Base-by-base conservation (phyloP, 2,329 filamentous ascomycete genomes). In the Aureobasidium leucospermi region DNA sequence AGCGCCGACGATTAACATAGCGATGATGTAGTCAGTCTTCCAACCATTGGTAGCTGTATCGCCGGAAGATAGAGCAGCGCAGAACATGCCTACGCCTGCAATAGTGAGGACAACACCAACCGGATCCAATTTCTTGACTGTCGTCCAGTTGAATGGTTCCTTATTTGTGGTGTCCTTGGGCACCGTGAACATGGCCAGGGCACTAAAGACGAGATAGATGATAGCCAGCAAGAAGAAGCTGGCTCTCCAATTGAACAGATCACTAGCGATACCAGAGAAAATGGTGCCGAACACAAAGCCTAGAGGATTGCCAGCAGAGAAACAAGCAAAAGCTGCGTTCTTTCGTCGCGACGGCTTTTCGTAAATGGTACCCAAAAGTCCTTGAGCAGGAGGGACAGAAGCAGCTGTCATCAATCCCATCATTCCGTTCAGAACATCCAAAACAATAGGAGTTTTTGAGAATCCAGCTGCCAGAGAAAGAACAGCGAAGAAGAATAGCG, bases 321-420 rank as follows among this genome's bases (percentile, higher is more conserved):
- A 86, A 63, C 82, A 85, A 0, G 83, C 84, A 68, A 87, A 86
- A 0, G 81, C 84, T 62, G 77, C 74, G 64, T 87, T 87, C 74
- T 87, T 86, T n/a, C 84, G 73, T 60, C 76, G 77, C 10, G 76
- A 80, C 0, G 85, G 85, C 64, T 76, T 76, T n/a, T 78, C 76
- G 63, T 89, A 89, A 7, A 84, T 79, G 0, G 80, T 78, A 13
- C 85, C 86, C 0, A 89, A 74, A 49, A 85, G 81, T 0, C 84
- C 85, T 48, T 86, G 81, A 0, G 84, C 84, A 0, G 85, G 82
- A 5, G 85, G 84, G 1, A 86, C 80, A 1, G 84, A 80, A 58
- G 83, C 81, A 1, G 86, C 86, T 6, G 81, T 81, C 59, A 81
- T 80, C n/a, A 88, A 74, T 3, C 86, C 86, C 32, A 87, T 72